Base-by-base conservation (phyloP, 805 yeast species). In the Wickerhamiella sorbophila region DNA sequence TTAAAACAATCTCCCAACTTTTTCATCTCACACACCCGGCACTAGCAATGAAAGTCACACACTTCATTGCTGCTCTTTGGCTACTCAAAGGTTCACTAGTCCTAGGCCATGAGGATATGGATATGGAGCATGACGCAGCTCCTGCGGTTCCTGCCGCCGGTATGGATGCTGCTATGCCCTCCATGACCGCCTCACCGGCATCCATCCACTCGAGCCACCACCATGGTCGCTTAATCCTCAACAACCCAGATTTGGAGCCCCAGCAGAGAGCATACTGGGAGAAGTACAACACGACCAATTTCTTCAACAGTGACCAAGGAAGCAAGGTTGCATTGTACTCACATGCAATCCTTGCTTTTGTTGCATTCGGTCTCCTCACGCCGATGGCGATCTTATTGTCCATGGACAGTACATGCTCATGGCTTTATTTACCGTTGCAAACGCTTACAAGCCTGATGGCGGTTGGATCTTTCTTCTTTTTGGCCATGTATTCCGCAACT, bases 221-320 rank as follows among this genome's bases (percentile, higher is more conserved):
- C 35, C 58, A 54, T 27, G 58, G 56, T 6, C 43, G 50, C 22
- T 54, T 55, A 1, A 82, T 87, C 34, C 65, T 86, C 36, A 63
- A 75, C 21, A 56, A 70, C 45, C 79, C 81, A 1, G 54, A 72
- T 16, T 67, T 87, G 38, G 68, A 76, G 15, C 79, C 87, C 0
- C 80, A 75, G 36, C 95, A 86, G 58, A 64, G 75, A 42, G 56
- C 68, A 21, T 87, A 71, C 59, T 87, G 96, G 96, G 76, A 75
- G 38, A 56, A 60, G 20, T 87, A 86, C 60, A 75, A 81, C 54
- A 75, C 93, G 12, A 79, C 88, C 1, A 77, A 84, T 3, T 86
- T 70, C 57, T 75, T 83, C 61, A 47, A 44, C 33, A 40, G 56
- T 15, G 46, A 43, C 3, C 75, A 72, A 5, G 68, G 74, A 3